These are phyloP conservation scores for Staphylotrichum tortipilum DNA, from an alignment of 495 filamentous ascomycete species.

Conservation along the genomic window DNA sequence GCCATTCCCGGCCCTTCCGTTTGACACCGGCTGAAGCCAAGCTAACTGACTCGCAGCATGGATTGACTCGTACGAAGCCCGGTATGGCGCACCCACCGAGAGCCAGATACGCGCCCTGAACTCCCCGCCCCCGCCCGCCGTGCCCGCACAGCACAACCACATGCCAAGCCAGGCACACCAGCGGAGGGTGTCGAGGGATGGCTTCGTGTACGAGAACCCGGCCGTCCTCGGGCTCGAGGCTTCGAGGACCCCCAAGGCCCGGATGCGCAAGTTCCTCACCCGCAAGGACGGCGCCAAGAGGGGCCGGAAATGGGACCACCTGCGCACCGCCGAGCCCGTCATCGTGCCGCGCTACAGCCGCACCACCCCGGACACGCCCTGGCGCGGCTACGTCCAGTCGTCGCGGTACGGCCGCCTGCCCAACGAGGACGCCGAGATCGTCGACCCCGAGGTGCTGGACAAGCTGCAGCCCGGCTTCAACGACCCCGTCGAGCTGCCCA, in stretches of 20 bases:
- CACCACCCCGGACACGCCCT: conserved; percentile 32
- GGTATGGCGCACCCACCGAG: conserved; percentile 27
- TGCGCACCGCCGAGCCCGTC: conserved; percentile 46
- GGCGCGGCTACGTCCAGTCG: conserved; percentile 41
- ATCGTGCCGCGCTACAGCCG: conserved; percentile 41
- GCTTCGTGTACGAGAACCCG: conserved; percentile 40
- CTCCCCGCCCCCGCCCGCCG: conserved; percentile 39
- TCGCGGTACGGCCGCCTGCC: conserved; percentile 41
- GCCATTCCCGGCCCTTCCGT: neutral
- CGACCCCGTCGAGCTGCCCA: conserved; percentile 20
- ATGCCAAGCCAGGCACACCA: conserved; percentile 37
- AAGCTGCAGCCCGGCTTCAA: conserved; percentile 44
- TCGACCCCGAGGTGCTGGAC: conserved; percentile 35
- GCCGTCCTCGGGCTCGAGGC: conserved; percentile 18
- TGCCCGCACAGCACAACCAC: conserved; percentile 54
- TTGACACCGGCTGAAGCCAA: too few relatives aligned
- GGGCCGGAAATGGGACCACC: conserved; percentile 50
- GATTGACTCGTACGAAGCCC: conserved; percentile 44
- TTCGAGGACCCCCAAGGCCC: conserved; percentile 10
- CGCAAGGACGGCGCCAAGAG: conserved; percentile 29
- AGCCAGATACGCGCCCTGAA: conserved; percentile 23
- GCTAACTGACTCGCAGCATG: conserved; percentile 46
- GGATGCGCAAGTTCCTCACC: conserved; percentile 23
- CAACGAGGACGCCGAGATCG: conserved; percentile 36
- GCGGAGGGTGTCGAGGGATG: conserved; percentile 45